These are phyloP conservation scores for Akanthomyces lecanii DNA, from an alignment of 2,329 filamentous ascomycete species.

Conservation along the genomic window DNA sequence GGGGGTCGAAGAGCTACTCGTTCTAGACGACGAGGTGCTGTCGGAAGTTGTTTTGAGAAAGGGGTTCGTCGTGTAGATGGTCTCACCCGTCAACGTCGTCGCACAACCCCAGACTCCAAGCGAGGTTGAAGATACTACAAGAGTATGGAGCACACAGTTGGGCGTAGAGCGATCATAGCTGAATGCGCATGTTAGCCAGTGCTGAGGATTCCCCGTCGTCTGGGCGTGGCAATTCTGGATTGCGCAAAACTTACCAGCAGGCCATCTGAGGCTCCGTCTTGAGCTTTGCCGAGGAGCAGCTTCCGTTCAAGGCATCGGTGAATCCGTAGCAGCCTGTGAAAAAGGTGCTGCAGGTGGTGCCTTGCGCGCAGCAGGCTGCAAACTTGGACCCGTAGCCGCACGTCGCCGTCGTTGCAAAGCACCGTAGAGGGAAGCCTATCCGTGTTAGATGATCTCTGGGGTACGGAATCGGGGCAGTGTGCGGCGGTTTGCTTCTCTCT, in stretches of 20 bases:
- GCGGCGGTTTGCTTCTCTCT: too few species aligned
- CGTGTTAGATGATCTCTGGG: not conserved
- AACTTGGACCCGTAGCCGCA: conserved; percentile 4
- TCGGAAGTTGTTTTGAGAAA: not conserved
- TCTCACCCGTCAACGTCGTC: not conserved
- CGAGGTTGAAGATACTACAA: not conserved
- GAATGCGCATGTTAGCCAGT: not conserved
- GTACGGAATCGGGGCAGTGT: too few species aligned
- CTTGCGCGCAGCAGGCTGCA: not conserved
- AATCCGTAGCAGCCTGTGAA: conserved; percentile 1
- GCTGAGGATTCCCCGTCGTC: too few species aligned
- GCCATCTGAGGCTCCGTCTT: conserved; percentile 1
- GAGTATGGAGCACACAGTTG: conserved; percentile 9
- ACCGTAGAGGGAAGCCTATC: not conserved
- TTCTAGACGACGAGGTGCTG: not conserved
- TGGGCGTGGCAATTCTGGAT: too few species aligned
- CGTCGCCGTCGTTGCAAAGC: not conserved
- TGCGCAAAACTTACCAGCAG: conserved; percentile 7
- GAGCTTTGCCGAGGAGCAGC: not conserved
- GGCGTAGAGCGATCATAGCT: not conserved
- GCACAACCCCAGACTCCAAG: conserved; percentile 6
- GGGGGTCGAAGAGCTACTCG: not conserved
- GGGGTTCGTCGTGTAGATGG: conserved; percentile 2
- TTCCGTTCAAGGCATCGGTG: conserved; percentile 1
- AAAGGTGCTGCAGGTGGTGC: conserved; percentile 6